Evolutionary conservation across 345 rosid genomes (phyloP).

Genomic region (Salix purpurea): DNA sequence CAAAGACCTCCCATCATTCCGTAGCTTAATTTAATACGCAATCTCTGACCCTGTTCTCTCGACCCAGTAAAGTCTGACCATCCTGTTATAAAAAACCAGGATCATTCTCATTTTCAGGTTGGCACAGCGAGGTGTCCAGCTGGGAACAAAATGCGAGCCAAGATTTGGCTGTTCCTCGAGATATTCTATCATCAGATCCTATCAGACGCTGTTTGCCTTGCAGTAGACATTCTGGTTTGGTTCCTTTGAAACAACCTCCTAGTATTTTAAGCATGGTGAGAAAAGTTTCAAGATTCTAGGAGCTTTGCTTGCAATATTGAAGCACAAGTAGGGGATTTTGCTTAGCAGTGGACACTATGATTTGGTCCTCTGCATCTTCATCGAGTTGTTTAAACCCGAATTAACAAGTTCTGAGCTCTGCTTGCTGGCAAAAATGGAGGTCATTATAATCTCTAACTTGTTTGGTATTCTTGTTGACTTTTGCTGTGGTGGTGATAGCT

Average conservation of each 20-base stretch:
- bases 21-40: not conserved
- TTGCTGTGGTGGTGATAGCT: too few species aligned
- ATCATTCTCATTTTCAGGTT: not conserved
- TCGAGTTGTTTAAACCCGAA: not conserved
- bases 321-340: not conserved
- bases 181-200: not conserved
- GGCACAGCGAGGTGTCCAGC: not conserved
- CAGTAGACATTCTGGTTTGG: conserved; percentile 2
- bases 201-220: not conserved
- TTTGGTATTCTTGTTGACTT: too few species aligned
- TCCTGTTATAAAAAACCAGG: not conserved
- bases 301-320: conserved; percentile 4
- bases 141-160: not conserved
- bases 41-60: not conserved
- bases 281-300: not conserved
- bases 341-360: not conserved
- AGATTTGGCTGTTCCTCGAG: not conserved
- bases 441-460: not conserved
- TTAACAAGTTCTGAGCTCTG: not conserved
- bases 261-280: not conserved
- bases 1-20: conserved; percentile 18
- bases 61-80: not conserved
- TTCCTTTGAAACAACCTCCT: not conserved
- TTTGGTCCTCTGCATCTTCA: not conserved
- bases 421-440: not conserved